phyloP scores from a whole-genome alignment of 441 rosid species.

The Bocquillonia castaneifolia region DNA sequence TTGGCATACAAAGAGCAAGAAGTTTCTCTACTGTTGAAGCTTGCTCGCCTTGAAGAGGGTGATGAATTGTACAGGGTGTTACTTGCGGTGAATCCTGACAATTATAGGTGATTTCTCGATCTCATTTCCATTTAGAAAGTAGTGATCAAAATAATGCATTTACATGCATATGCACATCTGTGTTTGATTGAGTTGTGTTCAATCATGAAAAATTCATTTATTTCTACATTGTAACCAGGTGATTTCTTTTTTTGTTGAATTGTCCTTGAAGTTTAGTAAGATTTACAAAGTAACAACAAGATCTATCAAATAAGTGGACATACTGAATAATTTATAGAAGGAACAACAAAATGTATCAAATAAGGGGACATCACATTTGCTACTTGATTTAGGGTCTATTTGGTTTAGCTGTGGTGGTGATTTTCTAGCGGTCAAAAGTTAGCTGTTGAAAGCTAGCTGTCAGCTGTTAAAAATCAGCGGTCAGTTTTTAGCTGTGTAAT shows the following conservation, averaged over 20 bases:
- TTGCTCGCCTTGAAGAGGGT: conserved; percentile 74
- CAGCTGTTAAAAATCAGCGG: too few species aligned
- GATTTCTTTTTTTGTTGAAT: background rate
- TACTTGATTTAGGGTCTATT: background rate
- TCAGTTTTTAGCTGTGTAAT: too few species aligned
- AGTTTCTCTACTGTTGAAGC: conserved; percentile 75
- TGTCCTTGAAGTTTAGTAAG: background rate
- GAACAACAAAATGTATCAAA: background rate
- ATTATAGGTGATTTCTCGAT: conserved; percentile 60
- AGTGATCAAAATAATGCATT: background rate
- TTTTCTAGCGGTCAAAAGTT: too few species aligned
- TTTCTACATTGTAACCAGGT: background rate
- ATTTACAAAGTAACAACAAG: background rate
- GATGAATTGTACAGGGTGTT: conserved; percentile 62
- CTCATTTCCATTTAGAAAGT: conserved; percentile 2
- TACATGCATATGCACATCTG: background rate
- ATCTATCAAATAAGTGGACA: too few species aligned
- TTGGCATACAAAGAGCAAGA: conserved; percentile 82
- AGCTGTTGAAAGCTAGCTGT: too few species aligned
- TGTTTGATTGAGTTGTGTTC: background rate
- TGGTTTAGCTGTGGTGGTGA: too few species aligned
- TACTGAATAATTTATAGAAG: too few species aligned
- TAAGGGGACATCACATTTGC: background rate
- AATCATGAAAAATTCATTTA: background rate
- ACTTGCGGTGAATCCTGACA: conserved; percentile 94